Conservation (phyloP, 306 rosid species). For the Glycine soja region DNA sequence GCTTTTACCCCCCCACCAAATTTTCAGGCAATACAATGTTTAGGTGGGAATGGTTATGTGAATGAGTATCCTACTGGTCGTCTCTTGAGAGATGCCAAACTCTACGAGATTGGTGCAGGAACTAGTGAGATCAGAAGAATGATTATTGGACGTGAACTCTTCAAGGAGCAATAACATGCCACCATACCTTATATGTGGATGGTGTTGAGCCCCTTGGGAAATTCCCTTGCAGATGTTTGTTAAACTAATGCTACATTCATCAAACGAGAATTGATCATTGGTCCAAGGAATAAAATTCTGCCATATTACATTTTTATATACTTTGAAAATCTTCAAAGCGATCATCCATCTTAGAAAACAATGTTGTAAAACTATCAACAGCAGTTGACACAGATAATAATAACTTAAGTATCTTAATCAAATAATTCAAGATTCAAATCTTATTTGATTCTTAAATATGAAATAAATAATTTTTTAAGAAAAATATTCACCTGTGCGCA, state of each 20-base stretch:
- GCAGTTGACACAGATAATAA: no score
- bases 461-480: no score
- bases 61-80: slow-evolving; percentile 91
- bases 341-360: slow-evolving; percentile 1
- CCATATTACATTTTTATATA: background rate
- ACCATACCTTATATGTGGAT: background rate
- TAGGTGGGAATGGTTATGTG: slow-evolving; percentile 97
- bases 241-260: slow-evolving; percentile 38
- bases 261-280: slow-evolving; percentile 32
- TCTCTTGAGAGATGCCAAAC: slow-evolving; percentile 87
- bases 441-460: no score
- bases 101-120: slow-evolving; percentile 91
- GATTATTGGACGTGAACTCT: slow-evolving; percentile 90
- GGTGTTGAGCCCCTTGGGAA: slow-evolving; percentile 16
- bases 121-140: slow-evolving; percentile 94
- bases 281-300: slow-evolving; percentile 14
- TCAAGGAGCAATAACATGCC: slow-evolving; percentile 66
- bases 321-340: slow-evolving; percentile 18
- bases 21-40: slow-evolving; percentile 84
- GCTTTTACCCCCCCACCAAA: slow-evolving; percentile 3
- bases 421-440: no score
- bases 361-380: background rate
- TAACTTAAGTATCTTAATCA: no score
- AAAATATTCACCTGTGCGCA: no score
- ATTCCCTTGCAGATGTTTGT: slow-evolving; percentile 27